Conservation (phyloP, 2,329 filamentous ascomycete genomes). For the Xylariaceae sp. region DNA sequence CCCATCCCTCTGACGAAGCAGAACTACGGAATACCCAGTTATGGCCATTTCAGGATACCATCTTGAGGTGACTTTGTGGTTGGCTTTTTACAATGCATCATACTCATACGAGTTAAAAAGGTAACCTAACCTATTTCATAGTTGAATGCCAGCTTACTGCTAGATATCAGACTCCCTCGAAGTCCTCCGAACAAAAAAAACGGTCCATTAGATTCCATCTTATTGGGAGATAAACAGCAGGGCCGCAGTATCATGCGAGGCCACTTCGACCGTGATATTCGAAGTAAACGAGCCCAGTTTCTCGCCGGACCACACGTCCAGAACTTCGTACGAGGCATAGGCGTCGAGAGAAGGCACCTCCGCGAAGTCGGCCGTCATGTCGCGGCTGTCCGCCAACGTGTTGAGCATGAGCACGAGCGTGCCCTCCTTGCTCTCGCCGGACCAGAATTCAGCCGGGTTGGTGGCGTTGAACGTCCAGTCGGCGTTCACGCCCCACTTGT, state of each 20-base stretch:
- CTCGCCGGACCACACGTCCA: slow-evolving; percentile 43
- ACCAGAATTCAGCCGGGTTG: slow-evolving; percentile 46
- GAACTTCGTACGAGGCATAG: slow-evolving; percentile 34
- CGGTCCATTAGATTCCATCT: too few species aligned
- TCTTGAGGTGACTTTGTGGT: too few species aligned
- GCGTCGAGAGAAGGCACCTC: slow-evolving; percentile 40
- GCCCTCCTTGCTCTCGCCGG: slow-evolving; percentile 38
- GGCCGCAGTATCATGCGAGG: slow-evolving; percentile 14
- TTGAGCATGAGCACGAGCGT: slow-evolving; percentile 47
- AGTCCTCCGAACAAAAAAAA: not conserved
- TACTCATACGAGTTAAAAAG: too few species aligned
- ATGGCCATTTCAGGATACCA: too few species aligned
- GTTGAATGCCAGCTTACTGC: too few species aligned
- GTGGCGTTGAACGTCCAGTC: slow-evolving; percentile 45
- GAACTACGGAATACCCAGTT: too few species aligned
- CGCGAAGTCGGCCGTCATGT: slow-evolving; percentile 35
- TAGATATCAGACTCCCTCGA: too few species aligned
- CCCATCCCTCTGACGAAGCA: too few species aligned
- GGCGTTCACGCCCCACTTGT: slow-evolving; percentile 44
- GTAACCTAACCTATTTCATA: not conserved
- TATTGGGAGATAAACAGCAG: slow-evolving; percentile 8
- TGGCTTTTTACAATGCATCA: too few species aligned
- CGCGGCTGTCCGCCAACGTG: slow-evolving; percentile 30
- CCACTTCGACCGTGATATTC: slow-evolving; percentile 7
- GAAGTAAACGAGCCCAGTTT: slow-evolving; percentile 29